Conservation (phyloP, 2,329 filamentous ascomycete species). For the Parastagonospora avenae region DNA sequence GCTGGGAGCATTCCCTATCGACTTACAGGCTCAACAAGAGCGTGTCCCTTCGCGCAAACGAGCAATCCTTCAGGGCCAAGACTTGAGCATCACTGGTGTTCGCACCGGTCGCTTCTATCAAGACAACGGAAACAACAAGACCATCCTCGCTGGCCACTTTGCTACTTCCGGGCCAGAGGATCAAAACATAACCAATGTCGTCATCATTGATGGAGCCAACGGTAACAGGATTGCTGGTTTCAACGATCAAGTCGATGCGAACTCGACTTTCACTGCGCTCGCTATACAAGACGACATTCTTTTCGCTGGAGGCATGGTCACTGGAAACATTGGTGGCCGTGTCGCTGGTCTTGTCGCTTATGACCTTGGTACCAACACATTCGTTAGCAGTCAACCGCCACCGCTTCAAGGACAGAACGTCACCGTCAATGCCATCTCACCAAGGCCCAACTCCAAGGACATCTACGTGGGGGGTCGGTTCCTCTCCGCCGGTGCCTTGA, state of each 20-base stretch:
- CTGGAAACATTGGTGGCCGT: slow-evolving; percentile 67
- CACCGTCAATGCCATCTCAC: slow-evolving; percentile 76
- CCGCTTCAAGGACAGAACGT: slow-evolving; percentile 71
- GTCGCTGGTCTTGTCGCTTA: slow-evolving; percentile 81
- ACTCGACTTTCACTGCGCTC: slow-evolving; percentile 77
- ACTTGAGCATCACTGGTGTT: slow-evolving; percentile 67
- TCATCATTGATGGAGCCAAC: slow-evolving; percentile 79
- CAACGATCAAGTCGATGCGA: slow-evolving; percentile 65
- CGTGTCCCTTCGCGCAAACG: slow-evolving; percentile 47
- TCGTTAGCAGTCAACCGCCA: slow-evolving; percentile 72
- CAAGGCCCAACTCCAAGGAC: slow-evolving; percentile 71
- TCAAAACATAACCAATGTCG: slow-evolving; percentile 75
- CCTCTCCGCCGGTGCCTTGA: slow-evolving; percentile 78
- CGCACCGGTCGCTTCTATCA: slow-evolving; percentile 79
- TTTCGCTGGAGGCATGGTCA: slow-evolving; percentile 81
- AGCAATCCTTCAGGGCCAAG: slow-evolving; percentile 49
- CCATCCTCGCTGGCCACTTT: slow-evolving; percentile 88
- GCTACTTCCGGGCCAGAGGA: slow-evolving; percentile 71
- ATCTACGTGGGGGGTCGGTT: slow-evolving; percentile 90
- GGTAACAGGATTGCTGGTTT: slow-evolving; percentile 72
- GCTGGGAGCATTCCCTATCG: slow-evolving; percentile 53
- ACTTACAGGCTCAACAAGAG: slow-evolving; percentile 31
- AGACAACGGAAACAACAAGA: slow-evolving; percentile 73
- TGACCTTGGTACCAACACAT: slow-evolving; percentile 69
- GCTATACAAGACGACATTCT: slow-evolving; percentile 58